phyloP scores from a whole-genome alignment of 2,329 filamentous ascomycete genomes.

The Talaromyces verruculosus region DNA sequence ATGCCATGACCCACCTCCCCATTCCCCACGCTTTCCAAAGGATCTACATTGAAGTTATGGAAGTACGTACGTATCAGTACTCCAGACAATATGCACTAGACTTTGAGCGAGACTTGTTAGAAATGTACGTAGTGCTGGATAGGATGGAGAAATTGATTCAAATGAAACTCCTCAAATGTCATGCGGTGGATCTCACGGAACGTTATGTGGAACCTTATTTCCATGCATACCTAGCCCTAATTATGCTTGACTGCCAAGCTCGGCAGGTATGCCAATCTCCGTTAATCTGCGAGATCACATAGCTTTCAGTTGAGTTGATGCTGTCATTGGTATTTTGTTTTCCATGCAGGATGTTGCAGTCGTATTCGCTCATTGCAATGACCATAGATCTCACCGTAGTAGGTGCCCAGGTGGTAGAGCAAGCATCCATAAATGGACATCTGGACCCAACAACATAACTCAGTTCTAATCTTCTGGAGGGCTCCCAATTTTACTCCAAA shows the following conservation, averaged over 20 bases:
- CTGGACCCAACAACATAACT: too few species aligned
- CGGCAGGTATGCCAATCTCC: not conserved
- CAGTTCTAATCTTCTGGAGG: too few species aligned
- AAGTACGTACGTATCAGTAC: not conserved
- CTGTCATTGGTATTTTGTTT: not conserved
- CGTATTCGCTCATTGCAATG: not conserved
- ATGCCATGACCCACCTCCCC: not conserved
- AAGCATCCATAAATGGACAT: too few species aligned
- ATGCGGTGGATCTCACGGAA: not conserved
- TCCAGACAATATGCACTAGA: not conserved
- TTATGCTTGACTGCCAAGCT: not conserved
- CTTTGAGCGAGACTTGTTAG: not conserved
- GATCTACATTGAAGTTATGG: not conserved
- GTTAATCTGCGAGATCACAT: not conserved
- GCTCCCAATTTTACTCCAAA: too few species aligned
- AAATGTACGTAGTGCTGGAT: too few species aligned
- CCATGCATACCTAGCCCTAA: slow-evolving; percentile 8
- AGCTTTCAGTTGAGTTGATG: not conserved
- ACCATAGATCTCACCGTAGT: too few species aligned
- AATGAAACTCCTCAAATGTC: not conserved
- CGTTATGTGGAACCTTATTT: not conserved
- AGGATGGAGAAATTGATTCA: not conserved
- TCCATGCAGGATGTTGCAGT: not conserved
- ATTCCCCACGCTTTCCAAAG: not conserved
- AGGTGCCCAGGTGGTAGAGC: too few species aligned